These are phyloP conservation scores for Ophiocordyceps camponoti-rufipedis DNA, from an alignment of 2,329 filamentous ascomycete species.

Conservation along the genomic window DNA sequence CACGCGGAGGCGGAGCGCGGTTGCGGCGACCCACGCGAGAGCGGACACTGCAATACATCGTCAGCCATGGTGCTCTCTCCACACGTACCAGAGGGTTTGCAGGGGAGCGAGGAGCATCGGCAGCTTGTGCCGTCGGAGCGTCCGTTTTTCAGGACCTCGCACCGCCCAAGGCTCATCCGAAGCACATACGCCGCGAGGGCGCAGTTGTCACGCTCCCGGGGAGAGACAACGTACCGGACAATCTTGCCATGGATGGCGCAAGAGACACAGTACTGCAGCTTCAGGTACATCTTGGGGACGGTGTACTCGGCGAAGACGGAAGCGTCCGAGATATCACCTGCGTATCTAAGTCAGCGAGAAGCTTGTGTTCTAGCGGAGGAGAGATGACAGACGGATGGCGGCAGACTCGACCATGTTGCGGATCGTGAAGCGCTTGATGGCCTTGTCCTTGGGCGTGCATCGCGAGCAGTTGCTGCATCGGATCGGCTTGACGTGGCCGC, in stretches of 20 bases:
- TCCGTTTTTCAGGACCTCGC: not conserved
- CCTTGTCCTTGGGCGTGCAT: conserved; percentile 98
- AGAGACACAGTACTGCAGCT: conserved; percentile 99
- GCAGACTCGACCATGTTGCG: conserved; percentile 99
- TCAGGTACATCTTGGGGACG: conserved; percentile 99
- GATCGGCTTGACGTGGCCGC: conserved; percentile 99
- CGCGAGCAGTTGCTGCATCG: conserved; percentile 56
- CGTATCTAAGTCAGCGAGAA: not conserved
- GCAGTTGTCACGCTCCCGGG: conserved; percentile 40
- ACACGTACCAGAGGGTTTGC: conserved; percentile 9
- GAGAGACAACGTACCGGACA: conserved; percentile 74
- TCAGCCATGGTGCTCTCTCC: conserved; percentile 15
- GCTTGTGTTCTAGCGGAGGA: not conserved
- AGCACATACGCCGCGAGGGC: conserved; percentile 25
- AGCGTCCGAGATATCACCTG: conserved; percentile 99
- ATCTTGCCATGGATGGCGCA: conserved; percentile 99
- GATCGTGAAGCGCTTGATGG: conserved; percentile 99
- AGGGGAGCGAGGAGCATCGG: not conserved
- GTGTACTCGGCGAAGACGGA: conserved; percentile 99
- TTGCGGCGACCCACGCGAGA: conserved; percentile 95
- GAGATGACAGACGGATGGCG: conserved; percentile 73
- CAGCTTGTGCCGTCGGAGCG: not conserved
- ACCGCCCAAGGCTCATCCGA: conserved; percentile 42
- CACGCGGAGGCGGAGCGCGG: conserved; percentile 91
- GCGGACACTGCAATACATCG: conserved; percentile 56